Evolutionary conservation across 1,284 basidiomycete species (phyloP), one percentile per base, ranked within the genome.

Genomic region (Chiua sp.): DNA sequence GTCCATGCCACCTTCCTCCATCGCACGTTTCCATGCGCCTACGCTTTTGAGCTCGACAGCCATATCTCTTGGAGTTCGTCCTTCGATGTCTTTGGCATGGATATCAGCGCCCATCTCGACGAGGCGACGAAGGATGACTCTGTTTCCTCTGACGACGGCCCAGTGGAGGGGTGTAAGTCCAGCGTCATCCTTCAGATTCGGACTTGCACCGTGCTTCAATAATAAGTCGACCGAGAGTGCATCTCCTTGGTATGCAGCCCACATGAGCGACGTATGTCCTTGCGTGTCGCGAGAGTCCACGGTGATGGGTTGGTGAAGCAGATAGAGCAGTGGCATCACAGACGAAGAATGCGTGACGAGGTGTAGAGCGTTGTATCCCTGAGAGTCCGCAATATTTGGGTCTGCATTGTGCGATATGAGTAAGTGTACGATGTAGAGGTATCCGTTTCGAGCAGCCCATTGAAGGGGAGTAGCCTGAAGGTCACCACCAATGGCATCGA

Each of bases 221-320:
- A 99, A 78, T 37, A 99, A 78, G 63, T 98, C 94, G 3, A 99
- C 94, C 0, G 93, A 96, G 26, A 99, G 86, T 2, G 94, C 96
- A 70, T 99, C 98, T 49, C 97, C 97, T 74, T 99, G 98, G 78
- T 98, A 99, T 6, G 96, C 94, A 3, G 98, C 98, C 98, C 98
- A 99, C 94, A 98, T 98, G 56, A 99, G 83, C 1, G 94, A 85
- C 0, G 97, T 98, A 72, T 99, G 98, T 1, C 97, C 97, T 70
- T 96, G 93, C 2, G 88, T 81, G 75, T 99, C 98, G 48, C 88
- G 84, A 48, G 91, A 90, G 72, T 98, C 95, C 54, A 97, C 90
- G 42, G 87, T 89, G 62, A 98, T 86, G 2, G 94, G 93, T 66
- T 97, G 93, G 72, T 97, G 95, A 4, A 98, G 84, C 47, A 99